phyloP scores from a whole-genome alignment of 2,329 filamentous ascomycete species.

The Fusarium multiceps region DNA sequence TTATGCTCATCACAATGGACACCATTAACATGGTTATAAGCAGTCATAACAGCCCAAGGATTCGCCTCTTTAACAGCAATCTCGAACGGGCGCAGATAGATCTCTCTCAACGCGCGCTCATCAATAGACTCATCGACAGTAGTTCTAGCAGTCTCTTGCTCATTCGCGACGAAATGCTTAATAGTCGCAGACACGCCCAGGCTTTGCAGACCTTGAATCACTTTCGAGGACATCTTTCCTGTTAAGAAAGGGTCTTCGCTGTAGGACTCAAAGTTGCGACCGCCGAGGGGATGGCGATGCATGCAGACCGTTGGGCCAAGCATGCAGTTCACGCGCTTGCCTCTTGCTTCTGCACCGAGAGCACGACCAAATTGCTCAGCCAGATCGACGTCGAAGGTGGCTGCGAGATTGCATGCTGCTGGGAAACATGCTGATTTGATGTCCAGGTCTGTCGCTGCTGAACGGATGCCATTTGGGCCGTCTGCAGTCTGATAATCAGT shows the following conservation, averaged over 20 bases:
- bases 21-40: conserved; percentile 61
- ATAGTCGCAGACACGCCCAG: conserved; percentile 57
- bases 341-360: conserved; percentile 63
- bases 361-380: conserved; percentile 66
- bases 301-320: conserved; percentile 72
- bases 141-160: conserved; percentile 50
- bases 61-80: conserved; percentile 56
- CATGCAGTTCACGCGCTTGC: conserved; percentile 77
- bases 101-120: conserved; percentile 50
- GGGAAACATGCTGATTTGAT: conserved; percentile 50
- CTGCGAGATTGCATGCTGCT: conserved; percentile 59
- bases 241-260: conserved; percentile 60
- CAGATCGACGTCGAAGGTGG: conserved; percentile 70
- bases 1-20: conserved; percentile 56
- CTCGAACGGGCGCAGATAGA: conserved; percentile 60
- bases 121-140: conserved; percentile 48
- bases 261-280: conserved; percentile 61
- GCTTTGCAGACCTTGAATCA: conserved; percentile 58
- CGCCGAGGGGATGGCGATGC: conserved; percentile 60
- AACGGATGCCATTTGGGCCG: conserved; percentile 52
- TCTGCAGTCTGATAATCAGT: conserved; percentile 39
- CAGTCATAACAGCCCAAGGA: conserved; percentile 59
- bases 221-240: conserved; percentile 56
- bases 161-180: conserved; percentile 61
- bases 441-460: conserved; percentile 46